Conservation (phyloP, 441 rosid species). For the Macaranga tanarius region DNA sequence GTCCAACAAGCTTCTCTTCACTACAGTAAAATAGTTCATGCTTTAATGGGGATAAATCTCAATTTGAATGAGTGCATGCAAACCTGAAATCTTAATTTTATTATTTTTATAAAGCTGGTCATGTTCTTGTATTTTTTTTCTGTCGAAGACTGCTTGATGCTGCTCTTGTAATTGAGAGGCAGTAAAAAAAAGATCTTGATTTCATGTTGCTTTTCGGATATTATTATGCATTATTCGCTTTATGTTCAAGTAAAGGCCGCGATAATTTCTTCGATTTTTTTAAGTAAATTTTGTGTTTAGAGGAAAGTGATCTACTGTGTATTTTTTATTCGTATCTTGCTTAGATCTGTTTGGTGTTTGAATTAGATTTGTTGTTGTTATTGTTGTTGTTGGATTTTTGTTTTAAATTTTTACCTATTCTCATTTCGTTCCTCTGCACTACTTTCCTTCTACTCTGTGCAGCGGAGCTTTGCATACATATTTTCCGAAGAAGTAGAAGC, state of each 20-base stretch:
- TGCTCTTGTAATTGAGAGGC: not conserved
- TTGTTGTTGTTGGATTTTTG: conserved; percentile 27
- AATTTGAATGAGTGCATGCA: too few relatives aligned
- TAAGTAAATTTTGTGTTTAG: not conserved
- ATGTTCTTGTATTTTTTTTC: not conserved
- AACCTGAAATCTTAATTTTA: too few relatives aligned
- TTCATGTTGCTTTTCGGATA: not conserved
- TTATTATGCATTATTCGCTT: conserved; percentile 9
- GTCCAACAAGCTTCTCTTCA: too few relatives aligned
- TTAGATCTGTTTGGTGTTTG: conserved; percentile 51
- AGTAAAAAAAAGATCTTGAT: not conserved
- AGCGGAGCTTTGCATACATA: too few relatives aligned
- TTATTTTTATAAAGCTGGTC: not conserved
- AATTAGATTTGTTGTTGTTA: conserved; percentile 9
- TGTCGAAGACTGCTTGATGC: not conserved
- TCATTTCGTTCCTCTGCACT: too few relatives aligned
- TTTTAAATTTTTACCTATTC: too few relatives aligned
- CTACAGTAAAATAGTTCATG: too few relatives aligned
- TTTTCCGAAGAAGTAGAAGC: too few relatives aligned
- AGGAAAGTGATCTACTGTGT: conserved; percentile 8
- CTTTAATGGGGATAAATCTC: too few relatives aligned
- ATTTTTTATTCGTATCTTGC: conserved; percentile 12
- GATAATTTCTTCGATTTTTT: not conserved
- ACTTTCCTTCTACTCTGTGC: too few relatives aligned
- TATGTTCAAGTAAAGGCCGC: conserved; percentile 24